Evolutionary conservation across 2,329 filamentous ascomycete species (phyloP).

Genomic region (Aspergillus flavus): DNA sequence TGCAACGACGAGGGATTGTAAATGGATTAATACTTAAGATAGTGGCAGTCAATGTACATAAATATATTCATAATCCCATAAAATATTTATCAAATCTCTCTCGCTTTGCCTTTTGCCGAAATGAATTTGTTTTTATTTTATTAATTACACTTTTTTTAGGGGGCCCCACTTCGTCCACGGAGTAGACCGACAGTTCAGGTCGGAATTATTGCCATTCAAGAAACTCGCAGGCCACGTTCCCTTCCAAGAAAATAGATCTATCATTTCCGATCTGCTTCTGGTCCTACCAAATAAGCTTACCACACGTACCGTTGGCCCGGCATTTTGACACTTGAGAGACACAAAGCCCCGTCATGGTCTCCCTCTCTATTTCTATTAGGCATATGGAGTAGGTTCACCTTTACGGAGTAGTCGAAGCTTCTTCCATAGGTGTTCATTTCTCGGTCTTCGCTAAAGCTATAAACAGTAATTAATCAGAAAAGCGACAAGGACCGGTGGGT

Average conservation of each 20-base stretch:
- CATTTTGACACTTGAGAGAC: constrained; percentile 13
- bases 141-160: not conserved
- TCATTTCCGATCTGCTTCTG: constrained; percentile 10
- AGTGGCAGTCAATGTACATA: not conserved
- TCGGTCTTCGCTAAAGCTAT: not conserved
- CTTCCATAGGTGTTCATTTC: not conserved
- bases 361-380: not conserved
- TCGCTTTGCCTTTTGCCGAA: not conserved
- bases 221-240: constrained; percentile 24
- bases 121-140: not conserved
- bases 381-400: not conserved
- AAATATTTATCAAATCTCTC: not conserved
- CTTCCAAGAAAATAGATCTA: constrained; percentile 16
- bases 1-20: not conserved
- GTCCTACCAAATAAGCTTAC: constrained; percentile 15
- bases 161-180: not conserved
- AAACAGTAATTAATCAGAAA: not conserved
- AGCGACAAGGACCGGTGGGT: not conserved
- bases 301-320: constrained; percentile 11
- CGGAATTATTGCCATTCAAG: constrained; percentile 14
- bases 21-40: not conserved
- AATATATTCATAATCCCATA: not conserved
- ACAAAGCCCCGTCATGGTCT: not conserved
- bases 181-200: constrained; percentile 12
- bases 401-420: not conserved